These are phyloP conservation scores for Hippophae rhamnoides DNA, from an alignment of 306 rosid species.

Conservation along the genomic window DNA sequence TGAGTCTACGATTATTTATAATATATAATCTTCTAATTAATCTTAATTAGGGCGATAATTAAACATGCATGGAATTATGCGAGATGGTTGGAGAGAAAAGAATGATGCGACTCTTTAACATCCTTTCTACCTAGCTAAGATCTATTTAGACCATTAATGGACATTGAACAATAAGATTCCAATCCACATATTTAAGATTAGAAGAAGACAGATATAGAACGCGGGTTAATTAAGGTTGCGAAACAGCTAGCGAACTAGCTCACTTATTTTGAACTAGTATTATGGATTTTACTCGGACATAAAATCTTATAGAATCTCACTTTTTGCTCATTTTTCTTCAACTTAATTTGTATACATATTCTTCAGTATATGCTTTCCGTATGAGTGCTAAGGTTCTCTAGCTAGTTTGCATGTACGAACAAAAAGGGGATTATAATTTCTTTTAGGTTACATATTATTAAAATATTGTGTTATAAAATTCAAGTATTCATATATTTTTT, in stretches of 20 bases:
- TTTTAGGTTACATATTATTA: too few species aligned
- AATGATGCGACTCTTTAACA: conserved; percentile 6
- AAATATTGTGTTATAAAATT: too few species aligned
- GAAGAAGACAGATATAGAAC: background rate
- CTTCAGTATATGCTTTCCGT: background rate
- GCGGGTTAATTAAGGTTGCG: conserved; percentile 7
- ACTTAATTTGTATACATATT: conserved; percentile 8
- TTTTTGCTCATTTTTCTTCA: conserved; percentile 7
- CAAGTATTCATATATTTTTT: too few species aligned
- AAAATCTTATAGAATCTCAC: conserved; percentile 18
- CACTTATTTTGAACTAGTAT: background rate
- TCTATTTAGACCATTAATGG: background rate
- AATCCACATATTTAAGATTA: too few species aligned
- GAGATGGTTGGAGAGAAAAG: background rate
- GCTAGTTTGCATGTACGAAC: too few species aligned
- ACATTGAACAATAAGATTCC: background rate
- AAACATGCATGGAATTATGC: background rate
- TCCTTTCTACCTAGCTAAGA: background rate
- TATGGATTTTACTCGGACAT: conserved; percentile 11
- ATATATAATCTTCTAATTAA: too few species aligned
- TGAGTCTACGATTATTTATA: too few species aligned
- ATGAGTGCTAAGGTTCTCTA: too few species aligned
- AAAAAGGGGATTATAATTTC: too few species aligned
- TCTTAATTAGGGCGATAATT: background rate
- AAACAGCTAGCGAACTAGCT: conserved; percentile 6